These are phyloP conservation scores for Suillus tomentosus DNA, from an alignment of 768 basidiomycete species.

Conservation along the genomic window DNA sequence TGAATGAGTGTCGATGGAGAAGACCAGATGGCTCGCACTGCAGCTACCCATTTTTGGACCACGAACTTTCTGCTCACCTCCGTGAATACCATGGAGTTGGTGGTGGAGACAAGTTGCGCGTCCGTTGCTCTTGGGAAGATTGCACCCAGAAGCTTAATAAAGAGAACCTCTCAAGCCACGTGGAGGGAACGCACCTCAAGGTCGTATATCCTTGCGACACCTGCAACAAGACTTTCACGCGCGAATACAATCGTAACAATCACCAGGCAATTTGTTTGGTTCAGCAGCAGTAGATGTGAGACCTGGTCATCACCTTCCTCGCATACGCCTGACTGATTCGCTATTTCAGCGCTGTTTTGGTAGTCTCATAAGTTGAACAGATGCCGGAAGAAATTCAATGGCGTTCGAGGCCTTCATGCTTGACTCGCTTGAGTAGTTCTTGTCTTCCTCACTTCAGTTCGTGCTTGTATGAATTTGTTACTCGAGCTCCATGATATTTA, in stretches of 20 bases:
- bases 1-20: neutral
- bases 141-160: constrained; percentile 25
- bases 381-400: neutral
- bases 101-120: constrained; percentile 15
- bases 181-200: constrained; percentile 27
- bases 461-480: neutral
- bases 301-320: neutral
- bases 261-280: constrained; percentile 19
- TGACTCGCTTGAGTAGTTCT: neutral
- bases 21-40: neutral
- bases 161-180: constrained; percentile 27
- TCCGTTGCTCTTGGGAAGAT: constrained; percentile 23
- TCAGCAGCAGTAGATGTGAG: constrained; percentile 1
- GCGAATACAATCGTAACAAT: constrained; percentile 19
- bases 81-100: constrained; percentile 21
- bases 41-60: neutral
- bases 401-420: neutral
- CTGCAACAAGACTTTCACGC: constrained; percentile 22
- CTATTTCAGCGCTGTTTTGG: neutral
- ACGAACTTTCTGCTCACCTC: constrained; percentile 25
- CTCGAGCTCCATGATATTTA: neutral
- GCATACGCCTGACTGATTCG: neutral
- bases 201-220: constrained; percentile 26
- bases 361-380: neutral
- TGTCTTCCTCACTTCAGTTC: neutral